Conservation (phyloP, 768 basidiomycete species). For the Lactarius evosmus region DNA sequence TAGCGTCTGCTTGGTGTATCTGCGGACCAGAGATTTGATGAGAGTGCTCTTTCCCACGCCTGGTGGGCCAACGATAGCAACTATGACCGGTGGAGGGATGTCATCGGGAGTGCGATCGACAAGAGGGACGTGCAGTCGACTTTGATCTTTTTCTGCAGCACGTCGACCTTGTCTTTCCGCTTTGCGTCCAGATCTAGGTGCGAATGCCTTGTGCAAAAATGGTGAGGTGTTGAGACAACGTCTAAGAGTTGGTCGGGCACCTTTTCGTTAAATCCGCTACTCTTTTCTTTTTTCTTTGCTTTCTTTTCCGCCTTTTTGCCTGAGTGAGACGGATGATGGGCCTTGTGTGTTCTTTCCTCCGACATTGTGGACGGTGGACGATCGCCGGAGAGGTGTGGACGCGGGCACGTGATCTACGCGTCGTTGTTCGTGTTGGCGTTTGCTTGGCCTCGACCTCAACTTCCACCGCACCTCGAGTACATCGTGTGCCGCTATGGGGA, state of each 20-base stretch:
- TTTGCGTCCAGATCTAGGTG: slow-evolving; percentile 82
- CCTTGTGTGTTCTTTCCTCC: slow-evolving; percentile 75
- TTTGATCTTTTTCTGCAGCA: slow-evolving; percentile 91
- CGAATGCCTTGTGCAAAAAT: slow-evolving; percentile 66
- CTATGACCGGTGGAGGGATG: slow-evolving; percentile 87
- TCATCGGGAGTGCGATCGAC: slow-evolving; percentile 92
- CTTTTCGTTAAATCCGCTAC: slow-evolving; percentile 87
- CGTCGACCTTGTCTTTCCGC: slow-evolving; percentile 88
- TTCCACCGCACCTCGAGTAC: no score
- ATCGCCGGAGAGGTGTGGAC: neutral
- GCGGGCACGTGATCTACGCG: slow-evolving; percentile 25
- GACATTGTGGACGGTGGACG: slow-evolving; percentile 25
- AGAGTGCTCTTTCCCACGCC: slow-evolving; percentile 97
- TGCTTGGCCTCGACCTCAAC: neutral
- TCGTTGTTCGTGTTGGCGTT: slow-evolving; percentile 13
- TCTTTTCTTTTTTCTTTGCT: slow-evolving; percentile 63
- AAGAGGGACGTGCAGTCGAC: slow-evolving; percentile 91
- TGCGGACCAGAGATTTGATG: slow-evolving; percentile 82
- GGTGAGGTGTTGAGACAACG: slow-evolving; percentile 7
- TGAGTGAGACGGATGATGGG: slow-evolving; percentile 71
- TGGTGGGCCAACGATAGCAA: slow-evolving; percentile 93
- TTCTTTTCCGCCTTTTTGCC: slow-evolving; percentile 78
- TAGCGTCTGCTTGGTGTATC: slow-evolving; percentile 92
- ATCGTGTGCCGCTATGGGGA: slow-evolving; percentile 7
- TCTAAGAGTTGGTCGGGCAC: slow-evolving; percentile 39